Base-by-base conservation (phyloP, 164 flowering plant species). In the grape (Vitis vinifera) region DNA sequence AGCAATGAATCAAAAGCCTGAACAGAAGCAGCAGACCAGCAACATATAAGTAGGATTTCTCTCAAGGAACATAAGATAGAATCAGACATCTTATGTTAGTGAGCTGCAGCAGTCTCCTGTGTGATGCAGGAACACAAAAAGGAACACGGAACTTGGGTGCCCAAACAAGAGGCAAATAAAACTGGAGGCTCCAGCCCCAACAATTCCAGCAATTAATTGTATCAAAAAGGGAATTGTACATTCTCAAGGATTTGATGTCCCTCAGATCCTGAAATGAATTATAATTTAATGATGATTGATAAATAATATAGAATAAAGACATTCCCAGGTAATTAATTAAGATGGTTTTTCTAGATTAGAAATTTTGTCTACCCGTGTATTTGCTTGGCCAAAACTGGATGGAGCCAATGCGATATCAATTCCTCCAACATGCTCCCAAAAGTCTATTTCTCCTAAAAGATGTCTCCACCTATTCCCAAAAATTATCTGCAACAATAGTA, bases 401-500 rank as follows among this genome's bases (percentile, higher is more conserved):
- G 99, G 98, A 72, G 84, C 91, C 87, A 93, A 76, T 51, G 88
- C 90, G 60, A 92, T 79, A 78, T 95, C 98, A 73, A 95, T 83
- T 59, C 97, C 98, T 63, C 99, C 99, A 65, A 95, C 86, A 79
- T 87, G 88, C 72, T 95, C 99, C 99, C 99, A 95, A 77, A 95
- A 89, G 65, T 92, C 94, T 76, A 80, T 78, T 76, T 93, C 96
- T 55, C 99, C 98, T 69, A 90, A 63, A 60, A 95, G 86, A 86
- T 91, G 99, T 74, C 93, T 89, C 99, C 98, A 95, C 71, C 97
- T 84, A 80, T 93, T 91, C 59, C 99, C 99, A 82, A 95, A 95
- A 63, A 94, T 94, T 75, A 92, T 75, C 99, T 92, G 91, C 75
- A 85, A 51, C 23, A 76, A 50, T 61, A 53, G 53, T 8, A 60